These are phyloP conservation scores for Puccinia polysora DNA, from an alignment of 1,284 basidiomycete genomes.

Conservation along the genomic window DNA sequence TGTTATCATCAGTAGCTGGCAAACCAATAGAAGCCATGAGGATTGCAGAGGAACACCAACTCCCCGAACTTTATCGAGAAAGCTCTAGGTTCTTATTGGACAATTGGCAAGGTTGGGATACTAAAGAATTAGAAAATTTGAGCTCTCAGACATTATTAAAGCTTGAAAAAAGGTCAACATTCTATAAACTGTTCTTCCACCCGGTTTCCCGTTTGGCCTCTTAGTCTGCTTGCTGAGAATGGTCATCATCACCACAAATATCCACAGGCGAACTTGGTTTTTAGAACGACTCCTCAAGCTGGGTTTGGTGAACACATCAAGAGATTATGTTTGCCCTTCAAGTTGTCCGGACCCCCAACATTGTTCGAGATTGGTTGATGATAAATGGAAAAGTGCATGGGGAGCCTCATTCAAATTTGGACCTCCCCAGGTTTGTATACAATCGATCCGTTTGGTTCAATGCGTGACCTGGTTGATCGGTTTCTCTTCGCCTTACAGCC, in stretches of 20 bases:
- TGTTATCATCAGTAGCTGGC: slow-evolving; percentile 82
- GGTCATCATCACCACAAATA: neutral
- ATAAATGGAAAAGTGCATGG: slow-evolving; percentile 86
- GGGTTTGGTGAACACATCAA: slow-evolving; percentile 73
- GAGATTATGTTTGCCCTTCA: slow-evolving; percentile 70
- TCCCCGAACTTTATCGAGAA: slow-evolving; percentile 72
- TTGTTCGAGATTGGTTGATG: slow-evolving; percentile 83
- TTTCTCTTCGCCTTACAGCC: slow-evolving; percentile 17
- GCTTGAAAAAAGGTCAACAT: slow-evolving; percentile 70
- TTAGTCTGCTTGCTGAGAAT: neutral
- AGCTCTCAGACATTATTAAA: slow-evolving; percentile 75
- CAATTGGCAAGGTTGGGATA: slow-evolving; percentile 61
- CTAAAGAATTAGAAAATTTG: slow-evolving; percentile 68
- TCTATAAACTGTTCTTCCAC: slow-evolving; percentile 1
- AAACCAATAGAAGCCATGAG: slow-evolving; percentile 82
- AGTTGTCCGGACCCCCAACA: slow-evolving; percentile 73
- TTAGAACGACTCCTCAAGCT: slow-evolving; percentile 87
- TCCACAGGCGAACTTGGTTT: slow-evolving; percentile 75
- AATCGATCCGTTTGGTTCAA: neutral
- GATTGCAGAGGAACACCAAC: slow-evolving; percentile 59
- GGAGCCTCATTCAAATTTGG: slow-evolving; percentile 80
- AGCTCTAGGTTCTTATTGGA: slow-evolving; percentile 82
- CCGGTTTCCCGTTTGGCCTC: neutral
- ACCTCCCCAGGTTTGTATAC: slow-evolving; percentile 50
- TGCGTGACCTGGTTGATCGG: neutral